Evolutionary conservation across 2,329 filamentous ascomycete genomes (phyloP), one percentile per base, ranked within the genome.

Genomic region (Phaeosphaeriaceae sp.): DNA sequence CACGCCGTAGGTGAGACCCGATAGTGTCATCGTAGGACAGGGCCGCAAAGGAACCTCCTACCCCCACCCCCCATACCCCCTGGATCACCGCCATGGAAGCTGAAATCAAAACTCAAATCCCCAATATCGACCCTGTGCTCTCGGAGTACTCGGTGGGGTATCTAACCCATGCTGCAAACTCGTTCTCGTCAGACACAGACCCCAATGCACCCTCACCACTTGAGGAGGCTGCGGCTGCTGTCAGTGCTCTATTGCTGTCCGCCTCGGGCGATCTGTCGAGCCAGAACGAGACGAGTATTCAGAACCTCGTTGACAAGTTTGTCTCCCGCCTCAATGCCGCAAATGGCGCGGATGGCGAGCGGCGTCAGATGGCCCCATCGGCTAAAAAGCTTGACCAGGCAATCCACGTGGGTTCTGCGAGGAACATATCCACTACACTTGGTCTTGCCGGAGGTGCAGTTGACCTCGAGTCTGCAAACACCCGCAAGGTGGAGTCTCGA

Each of bases 61-160:
- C 54, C 61, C 53, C 51, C 31, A 27, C n/a, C 24, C 11, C 45
- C 21, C 25, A 9, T 27, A 48, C 24, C 41, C 51, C 66, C 49
- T 20, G 15, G 58, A 60, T 61, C 57, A 60, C 59, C 58, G 63
- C 60, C 63, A 97, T 97, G 93, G 93, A 97, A 79, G 85, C 91
- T 72, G 91, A 96, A 81, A 92, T 97, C 76, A 90, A 90, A 81
- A 84, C 89, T 61, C 87, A 92, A 68, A 87, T 97, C 68, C 93
- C 93, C 61, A 90, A 91, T 74, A 91, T 97, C 68, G 93, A 97
- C 80, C 91, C 90, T 58, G 85, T 96, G 62, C 84, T 97, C 67
- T 93, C 92, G 49, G 91, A 96, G 80, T 97, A 97, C 80, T 95
- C 93, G 45, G 91, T 92, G 65, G 95, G 95, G 57, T 99, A 98